Evolutionary conservation across 192 early-diverging fungal genomes (phyloP), one percentile per base, ranked within the genome.

Genomic region (Podila epigama): DNA sequence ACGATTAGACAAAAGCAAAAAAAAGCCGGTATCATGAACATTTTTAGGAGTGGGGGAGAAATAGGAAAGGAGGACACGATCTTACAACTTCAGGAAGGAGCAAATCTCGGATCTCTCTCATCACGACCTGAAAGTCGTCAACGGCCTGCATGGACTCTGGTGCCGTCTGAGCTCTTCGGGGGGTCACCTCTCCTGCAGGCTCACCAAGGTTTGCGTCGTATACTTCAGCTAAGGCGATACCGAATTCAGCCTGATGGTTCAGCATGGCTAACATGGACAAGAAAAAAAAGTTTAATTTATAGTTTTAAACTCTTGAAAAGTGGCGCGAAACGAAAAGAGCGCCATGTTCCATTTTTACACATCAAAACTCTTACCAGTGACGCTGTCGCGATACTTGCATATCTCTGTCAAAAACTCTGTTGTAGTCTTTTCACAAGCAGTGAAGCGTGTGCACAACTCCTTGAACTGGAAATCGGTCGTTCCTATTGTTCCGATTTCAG

Each of bases 51-150:
- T 54, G 13, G 27, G 25, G 7, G 51, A 31, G 32, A 28, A 54
- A 27, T 32, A 25, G 25, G 29, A 34, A 50, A 62, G 8, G 3
- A 20, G n/a, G n/a, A n/a, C n/a, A n/a, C n/a, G n/a, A n/a, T n/a
- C 73, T 29, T 60, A 82, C 81, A 44, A 82, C 60, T 70, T 82
- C 81, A 5, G 75, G 66, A 20, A 79, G 42, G 15, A 82, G 67
- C 27, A 66, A 36, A 34, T 82, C 75, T 42, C 75, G 63, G 32
- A 79, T 69, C 41, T 82, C 75, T 51, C 59, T 44, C 81, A 75
- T 75, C 5, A 75, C 62, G 0, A 41, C 65, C 44, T 65, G 60
- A 51, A 69, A 82, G 33, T 82, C 81, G 36, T 75, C 66, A 41
- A 67, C 70, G 22, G 81, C 70, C 35, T 75, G 75, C 28, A 82